phyloP scores from a whole-genome alignment of 2,329 filamentous ascomycete genomes.

The Aspergillus hiratsukae region DNA sequence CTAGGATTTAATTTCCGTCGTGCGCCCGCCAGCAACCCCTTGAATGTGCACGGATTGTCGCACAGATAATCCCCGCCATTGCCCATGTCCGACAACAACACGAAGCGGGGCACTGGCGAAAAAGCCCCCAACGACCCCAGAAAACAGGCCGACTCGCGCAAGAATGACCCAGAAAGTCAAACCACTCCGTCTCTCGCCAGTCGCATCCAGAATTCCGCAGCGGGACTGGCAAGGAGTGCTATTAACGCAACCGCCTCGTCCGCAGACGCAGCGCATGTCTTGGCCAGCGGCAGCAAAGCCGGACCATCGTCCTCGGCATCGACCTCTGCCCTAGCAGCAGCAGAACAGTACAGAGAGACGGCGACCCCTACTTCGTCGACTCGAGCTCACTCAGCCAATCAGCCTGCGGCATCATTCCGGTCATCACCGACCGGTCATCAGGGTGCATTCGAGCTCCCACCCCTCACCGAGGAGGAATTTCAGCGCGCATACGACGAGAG shows the following conservation, averaged over 20 bases:
- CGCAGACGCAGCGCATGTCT: slow-evolving; percentile 18
- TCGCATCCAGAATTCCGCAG: slow-evolving; percentile 33
- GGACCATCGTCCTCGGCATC: slow-evolving; percentile 10
- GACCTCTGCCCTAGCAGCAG: slow-evolving; percentile 16
- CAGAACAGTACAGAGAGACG: slow-evolving; percentile 12
- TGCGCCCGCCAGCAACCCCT: not conserved
- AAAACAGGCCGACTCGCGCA: slow-evolving; percentile 4
- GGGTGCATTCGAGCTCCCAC: slow-evolving; percentile 16
- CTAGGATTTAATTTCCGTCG: not conserved
- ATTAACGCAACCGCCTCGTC: slow-evolving; percentile 21
- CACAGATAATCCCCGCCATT: slow-evolving; percentile 1
- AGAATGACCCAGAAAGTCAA: slow-evolving; percentile 8
- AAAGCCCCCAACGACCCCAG: slow-evolving; percentile 6
- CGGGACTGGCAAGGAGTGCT: slow-evolving; percentile 29
- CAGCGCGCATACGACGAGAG: slow-evolving; percentile 11
- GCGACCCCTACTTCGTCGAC: slow-evolving; percentile 6
- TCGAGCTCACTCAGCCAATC: not conserved
- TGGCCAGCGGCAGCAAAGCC: slow-evolving; percentile 19
- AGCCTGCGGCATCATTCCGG: slow-evolving; percentile 20
- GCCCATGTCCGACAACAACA: slow-evolving; percentile 13
- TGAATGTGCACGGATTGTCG: not conserved
- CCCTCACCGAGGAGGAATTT: slow-evolving; percentile 21
- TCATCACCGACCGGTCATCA: slow-evolving; percentile 9
- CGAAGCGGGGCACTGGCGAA: slow-evolving; percentile 18
- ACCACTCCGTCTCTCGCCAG: slow-evolving; percentile 20